phyloP scores from a whole-genome alignment of 1,284 basidiomycete species.

The Ganoderma sinense region DNA sequence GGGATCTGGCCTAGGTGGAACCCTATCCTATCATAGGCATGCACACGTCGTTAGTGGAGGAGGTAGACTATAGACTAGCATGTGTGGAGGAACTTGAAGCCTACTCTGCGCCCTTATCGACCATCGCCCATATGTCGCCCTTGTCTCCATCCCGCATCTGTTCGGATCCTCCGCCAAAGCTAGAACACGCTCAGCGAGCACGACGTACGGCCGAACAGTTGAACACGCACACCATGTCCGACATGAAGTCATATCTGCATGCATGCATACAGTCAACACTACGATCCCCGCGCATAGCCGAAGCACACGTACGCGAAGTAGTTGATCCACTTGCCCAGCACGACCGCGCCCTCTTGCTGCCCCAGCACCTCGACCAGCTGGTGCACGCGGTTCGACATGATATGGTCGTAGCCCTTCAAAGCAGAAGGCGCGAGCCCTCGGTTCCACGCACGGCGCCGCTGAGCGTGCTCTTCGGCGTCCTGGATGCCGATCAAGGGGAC shows the following conservation, averaged over 20 bases:
- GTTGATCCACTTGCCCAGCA: conserved; percentile 55
- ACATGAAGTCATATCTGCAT: conserved; percentile 36
- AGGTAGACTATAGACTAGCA: background rate
- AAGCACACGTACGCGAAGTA: conserved; percentile 56
- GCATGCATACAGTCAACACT: background rate
- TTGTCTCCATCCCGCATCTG: conserved; percentile 33
- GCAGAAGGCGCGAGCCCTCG: conserved; percentile 56
- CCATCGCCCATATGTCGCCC: conserved; percentile 23
- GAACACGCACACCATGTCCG: conserved; percentile 37
- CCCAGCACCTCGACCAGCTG: conserved; percentile 50
- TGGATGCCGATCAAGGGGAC: conserved; percentile 36
- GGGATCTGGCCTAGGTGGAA: conserved; percentile 26
- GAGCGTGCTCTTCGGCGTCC: conserved; percentile 49
- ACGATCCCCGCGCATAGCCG: no score
- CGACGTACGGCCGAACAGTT: background rate
- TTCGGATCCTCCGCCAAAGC: conserved; percentile 36
- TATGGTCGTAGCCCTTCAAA: conserved; percentile 58
- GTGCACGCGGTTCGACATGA: conserved; percentile 46
- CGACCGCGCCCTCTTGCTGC: conserved; percentile 41
- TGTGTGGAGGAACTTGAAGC: no score
- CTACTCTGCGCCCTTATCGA: conserved; percentile 21
- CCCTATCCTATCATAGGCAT: conserved; percentile 1
- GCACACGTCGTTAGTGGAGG: background rate
- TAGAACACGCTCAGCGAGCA: background rate
- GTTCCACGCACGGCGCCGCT: conserved; percentile 60